Conservation (phyloP, 495 filamentous ascomycete genomes). For the Amorphotheca resinae region DNA sequence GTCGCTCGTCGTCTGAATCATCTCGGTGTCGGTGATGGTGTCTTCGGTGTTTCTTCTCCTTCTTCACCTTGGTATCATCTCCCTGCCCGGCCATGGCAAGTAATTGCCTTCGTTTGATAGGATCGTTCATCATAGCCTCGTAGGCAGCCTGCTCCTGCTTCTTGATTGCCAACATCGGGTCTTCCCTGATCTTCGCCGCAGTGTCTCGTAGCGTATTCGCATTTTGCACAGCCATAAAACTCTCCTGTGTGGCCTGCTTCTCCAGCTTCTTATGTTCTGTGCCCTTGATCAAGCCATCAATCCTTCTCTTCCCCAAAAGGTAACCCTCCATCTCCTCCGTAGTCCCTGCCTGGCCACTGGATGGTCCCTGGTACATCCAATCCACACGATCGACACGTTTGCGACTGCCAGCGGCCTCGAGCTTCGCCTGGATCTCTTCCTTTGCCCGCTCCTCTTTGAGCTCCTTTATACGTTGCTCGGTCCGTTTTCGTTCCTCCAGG, state of each 20-base stretch:
- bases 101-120: slow-evolving; percentile 55
- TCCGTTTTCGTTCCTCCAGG: slow-evolving; percentile 88
- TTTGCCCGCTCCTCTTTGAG: slow-evolving; percentile 87
- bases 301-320: slow-evolving; percentile 78
- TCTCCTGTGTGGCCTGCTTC: slow-evolving; percentile 61
- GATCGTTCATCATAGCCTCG: slow-evolving; percentile 79
- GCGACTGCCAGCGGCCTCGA: slow-evolving; percentile 76
- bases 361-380: slow-evolving; percentile 94
- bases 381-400: slow-evolving; percentile 70
- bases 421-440: slow-evolving; percentile 79
- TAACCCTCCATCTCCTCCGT: slow-evolving; percentile 92
- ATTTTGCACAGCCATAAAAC: slow-evolving; percentile 45
- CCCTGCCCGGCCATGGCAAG: slow-evolving; percentile 44
- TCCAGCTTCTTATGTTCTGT: slow-evolving; percentile 67
- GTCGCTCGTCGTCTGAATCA: slow-evolving; percentile 20
- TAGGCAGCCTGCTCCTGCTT: slow-evolving; percentile 84
- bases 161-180: slow-evolving; percentile 86
- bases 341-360: slow-evolving; percentile 63
- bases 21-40: slow-evolving; percentile 39
- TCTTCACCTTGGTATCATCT: slow-evolving; percentile 31
- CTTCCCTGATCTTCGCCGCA: slow-evolving; percentile 71
- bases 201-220: slow-evolving; percentile 62
- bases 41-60: slow-evolving; percentile 36
- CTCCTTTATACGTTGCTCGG: slow-evolving; percentile 75
- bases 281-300: slow-evolving; percentile 81